These are phyloP conservation scores for Spathaspora sp. DNA, from an alignment of 805 yeast genomes.

Conservation along the genomic window DNA sequence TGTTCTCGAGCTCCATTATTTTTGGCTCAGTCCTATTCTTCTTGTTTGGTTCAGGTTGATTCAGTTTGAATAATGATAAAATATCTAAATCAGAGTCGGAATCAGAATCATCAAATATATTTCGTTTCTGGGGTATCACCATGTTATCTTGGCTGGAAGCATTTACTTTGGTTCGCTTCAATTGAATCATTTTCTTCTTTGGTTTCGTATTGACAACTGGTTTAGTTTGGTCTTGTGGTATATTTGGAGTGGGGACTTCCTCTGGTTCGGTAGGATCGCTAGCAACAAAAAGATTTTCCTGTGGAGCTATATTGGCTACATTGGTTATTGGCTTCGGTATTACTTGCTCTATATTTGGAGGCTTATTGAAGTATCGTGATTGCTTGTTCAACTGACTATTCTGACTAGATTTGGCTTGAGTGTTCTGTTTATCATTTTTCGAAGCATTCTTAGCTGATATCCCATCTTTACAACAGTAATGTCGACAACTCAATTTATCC, in stretches of 20 bases:
- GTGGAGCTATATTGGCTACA: no score
- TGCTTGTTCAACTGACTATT: background rate
- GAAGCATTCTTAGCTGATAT: background rate
- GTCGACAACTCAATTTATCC: constrained; percentile 38
- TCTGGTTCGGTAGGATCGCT: background rate
- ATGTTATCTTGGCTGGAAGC: background rate
- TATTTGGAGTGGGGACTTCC: background rate
- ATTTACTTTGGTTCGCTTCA: background rate
- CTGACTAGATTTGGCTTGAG: background rate
- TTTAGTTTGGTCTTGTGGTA: background rate
- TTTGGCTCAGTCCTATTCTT: background rate
- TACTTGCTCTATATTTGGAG: background rate
- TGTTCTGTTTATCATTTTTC: background rate
- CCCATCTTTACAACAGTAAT: constrained; percentile 47
- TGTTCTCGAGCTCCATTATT: background rate
- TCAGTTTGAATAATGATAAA: background rate
- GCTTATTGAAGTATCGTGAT: background rate
- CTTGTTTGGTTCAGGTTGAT: background rate
- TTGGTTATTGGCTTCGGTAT: background rate
- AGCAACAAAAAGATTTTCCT: no score
- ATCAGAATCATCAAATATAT: background rate
- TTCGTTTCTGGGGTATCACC: background rate
- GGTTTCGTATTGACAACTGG: background rate
- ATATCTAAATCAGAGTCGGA: background rate
- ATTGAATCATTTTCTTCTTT: background rate